phyloP scores from a whole-genome alignment of 495 filamentous ascomycete genomes.

The Xylaria sp. region DNA sequence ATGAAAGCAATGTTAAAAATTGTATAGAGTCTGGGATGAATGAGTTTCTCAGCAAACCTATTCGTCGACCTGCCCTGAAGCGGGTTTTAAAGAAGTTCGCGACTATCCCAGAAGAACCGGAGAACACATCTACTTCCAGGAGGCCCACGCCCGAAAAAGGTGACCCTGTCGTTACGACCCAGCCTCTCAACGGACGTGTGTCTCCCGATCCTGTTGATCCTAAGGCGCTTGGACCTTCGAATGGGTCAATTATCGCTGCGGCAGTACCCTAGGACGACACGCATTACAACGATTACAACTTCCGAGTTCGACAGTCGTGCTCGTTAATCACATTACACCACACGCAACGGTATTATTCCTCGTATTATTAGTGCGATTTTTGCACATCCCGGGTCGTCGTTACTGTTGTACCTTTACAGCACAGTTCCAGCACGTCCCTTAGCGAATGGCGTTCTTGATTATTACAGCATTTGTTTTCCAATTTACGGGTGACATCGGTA shows the following conservation, averaged over 20 bases:
- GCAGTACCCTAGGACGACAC: background rate
- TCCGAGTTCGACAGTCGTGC: background rate
- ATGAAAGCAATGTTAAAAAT: slow-evolving; percentile 87
- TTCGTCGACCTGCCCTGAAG: slow-evolving; percentile 81
- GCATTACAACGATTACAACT: background rate
- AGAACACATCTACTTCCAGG: slow-evolving; percentile 45
- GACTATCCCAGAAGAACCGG: slow-evolving; percentile 61
- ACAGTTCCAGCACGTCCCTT: background rate
- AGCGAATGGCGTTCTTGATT: slow-evolving; percentile 13
- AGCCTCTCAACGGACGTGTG: slow-evolving; percentile 26
- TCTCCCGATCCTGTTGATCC: background rate
- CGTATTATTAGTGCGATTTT: background rate
- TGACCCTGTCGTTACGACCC: background rate
- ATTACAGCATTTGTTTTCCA: slow-evolving; percentile 8
- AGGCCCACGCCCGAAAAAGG: slow-evolving; percentile 42
- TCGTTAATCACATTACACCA: background rate
- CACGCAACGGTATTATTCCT: background rate
- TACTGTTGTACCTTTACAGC: slow-evolving; percentile 16
- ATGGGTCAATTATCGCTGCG: slow-evolving; percentile 24
- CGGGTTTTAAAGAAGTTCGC: slow-evolving; percentile 76
- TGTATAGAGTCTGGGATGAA: slow-evolving; percentile 81
- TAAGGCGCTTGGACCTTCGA: slow-evolving; percentile 20
- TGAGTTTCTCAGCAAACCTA: slow-evolving; percentile 79
- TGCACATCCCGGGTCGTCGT: background rate
- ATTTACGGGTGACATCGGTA: background rate